phyloP scores from a whole-genome alignment of 257 asterid species.

The Nicotiana sylvestris region DNA sequence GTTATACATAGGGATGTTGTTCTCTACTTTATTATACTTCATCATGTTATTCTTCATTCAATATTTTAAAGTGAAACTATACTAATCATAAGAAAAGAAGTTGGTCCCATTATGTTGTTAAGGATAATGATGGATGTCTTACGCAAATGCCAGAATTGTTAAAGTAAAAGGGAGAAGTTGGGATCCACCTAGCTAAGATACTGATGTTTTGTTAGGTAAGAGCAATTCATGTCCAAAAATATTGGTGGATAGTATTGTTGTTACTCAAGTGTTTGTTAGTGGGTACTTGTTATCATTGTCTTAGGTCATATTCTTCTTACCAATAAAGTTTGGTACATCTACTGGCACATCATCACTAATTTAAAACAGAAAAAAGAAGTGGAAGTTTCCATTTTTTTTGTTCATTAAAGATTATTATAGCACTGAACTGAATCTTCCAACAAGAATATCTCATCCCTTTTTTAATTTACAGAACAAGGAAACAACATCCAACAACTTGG shows the following conservation, averaged over 20 bases:
- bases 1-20: no score
- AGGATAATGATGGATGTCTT: no score
- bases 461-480: neutral
- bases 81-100: neutral
- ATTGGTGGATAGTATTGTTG: neutral
- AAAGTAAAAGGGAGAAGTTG: neutral
- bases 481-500: neutral
- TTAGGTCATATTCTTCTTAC: neutral
- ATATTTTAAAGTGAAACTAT: no score
- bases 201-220: constrained; percentile 19
- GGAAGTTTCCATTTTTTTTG: neutral
- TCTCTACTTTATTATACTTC: no score
- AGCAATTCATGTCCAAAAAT: neutral
- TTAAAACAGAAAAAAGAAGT: neutral
- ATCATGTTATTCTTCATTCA: no score
- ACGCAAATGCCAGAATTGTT: no score
- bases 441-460: no score
- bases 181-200: neutral
- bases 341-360: neutral
- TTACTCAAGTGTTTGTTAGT: neutral
- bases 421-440: no score
- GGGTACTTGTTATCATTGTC: neutral
- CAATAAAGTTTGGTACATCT: constrained; percentile 4
- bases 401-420: neutral
- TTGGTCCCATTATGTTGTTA: no score